Base-by-base conservation (phyloP, 225 moss, liverwort and hornwort genomes). In the Lunularia cruciata region DNA sequence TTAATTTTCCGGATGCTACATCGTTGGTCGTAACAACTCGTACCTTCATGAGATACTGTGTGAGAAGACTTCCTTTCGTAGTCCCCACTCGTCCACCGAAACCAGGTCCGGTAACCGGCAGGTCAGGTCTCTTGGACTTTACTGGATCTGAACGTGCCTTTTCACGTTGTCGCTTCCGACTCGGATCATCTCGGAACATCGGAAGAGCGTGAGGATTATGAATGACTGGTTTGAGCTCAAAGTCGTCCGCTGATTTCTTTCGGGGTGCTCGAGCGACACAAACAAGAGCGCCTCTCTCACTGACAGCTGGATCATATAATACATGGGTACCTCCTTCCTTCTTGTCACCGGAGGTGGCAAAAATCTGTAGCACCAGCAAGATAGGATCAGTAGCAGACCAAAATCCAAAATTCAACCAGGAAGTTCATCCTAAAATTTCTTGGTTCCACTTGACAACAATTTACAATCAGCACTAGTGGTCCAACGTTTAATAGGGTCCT, bases 1-100 rank as follows among this genome's bases (percentile, higher is more conserved):
- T n/a, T n/a, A n/a, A n/a, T n/a, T n/a, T n/a, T n/a, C n/a, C n/a
- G n/a, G n/a, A n/a, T n/a, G n/a, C n/a, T n/a, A n/a, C n/a, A n/a
- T n/a, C n/a, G n/a, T n/a, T n/a, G 56, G 56, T 15, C 4, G 40
- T 39, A 38, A 7, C 1, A 3, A 27, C 13, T 16, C 51, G 0
- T 66, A 95, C 95, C 95, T 91, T 86, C 87, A 98, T 87, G 67
- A 98, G 87, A 78, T 98, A 98, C 49, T 99, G 98, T 10, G 93
- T 99, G 11, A 99, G 89, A 52, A 99, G 80, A 77, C 98, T 92
- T 60, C 98, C 98, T 80, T 93, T 99, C 0, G 98, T 93, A 33
- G 91, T 91, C 42, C 98, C 98, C 54, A 99, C 91, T 77, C 98
- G 85, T 62, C 98, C 98, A 76, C 98, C 98, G 73, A 89, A 93